A percentile compares a stretch with the other conserved stretches of the same genome.
Evolutionary conservation across 2,329 filamentous ascomycete species (phyloP).

Genomic region (Metarhizium anisopliae): DNA sequence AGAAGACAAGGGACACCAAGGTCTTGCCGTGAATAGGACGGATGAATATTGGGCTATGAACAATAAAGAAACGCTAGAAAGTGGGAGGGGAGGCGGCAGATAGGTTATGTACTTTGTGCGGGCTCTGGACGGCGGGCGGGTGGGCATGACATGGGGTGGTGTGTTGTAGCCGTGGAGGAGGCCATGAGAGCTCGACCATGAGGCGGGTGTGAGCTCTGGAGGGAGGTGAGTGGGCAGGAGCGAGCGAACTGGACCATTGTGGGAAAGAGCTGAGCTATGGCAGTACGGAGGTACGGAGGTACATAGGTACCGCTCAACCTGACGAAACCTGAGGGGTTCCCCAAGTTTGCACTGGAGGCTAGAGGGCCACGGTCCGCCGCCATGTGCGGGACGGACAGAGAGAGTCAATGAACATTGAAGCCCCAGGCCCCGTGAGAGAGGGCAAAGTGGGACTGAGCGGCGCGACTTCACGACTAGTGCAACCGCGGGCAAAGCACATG

Average conservation of each 20-base stretch:
- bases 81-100: slow-evolving; percentile 3
- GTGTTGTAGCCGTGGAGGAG: not conserved
- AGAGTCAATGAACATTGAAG: not conserved
- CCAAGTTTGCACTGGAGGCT: not conserved
- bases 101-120: slow-evolving; percentile 6
- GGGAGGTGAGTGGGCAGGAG: too few relatives aligned
- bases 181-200: not conserved
- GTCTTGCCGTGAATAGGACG: not conserved
- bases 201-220: not conserved
- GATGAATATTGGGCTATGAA: not conserved
- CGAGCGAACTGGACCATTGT: too few relatives aligned
- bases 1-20: not conserved
- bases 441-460: not conserved
- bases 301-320: not conserved
- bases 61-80: not conserved
- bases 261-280: too few relatives aligned
- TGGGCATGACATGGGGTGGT: not conserved
- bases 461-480: not conserved
- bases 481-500: not conserved
- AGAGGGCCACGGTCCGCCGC: slow-evolving; percentile 3
- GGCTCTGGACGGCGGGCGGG: slow-evolving; percentile 1
- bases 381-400: slow-evolving; percentile 1
- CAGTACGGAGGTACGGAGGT: not conserved
- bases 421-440: not conserved
- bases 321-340: not conserved